phyloP scores from a whole-genome alignment of 805 yeast species.

The Tetrapisispora pingtungensis region DNA sequence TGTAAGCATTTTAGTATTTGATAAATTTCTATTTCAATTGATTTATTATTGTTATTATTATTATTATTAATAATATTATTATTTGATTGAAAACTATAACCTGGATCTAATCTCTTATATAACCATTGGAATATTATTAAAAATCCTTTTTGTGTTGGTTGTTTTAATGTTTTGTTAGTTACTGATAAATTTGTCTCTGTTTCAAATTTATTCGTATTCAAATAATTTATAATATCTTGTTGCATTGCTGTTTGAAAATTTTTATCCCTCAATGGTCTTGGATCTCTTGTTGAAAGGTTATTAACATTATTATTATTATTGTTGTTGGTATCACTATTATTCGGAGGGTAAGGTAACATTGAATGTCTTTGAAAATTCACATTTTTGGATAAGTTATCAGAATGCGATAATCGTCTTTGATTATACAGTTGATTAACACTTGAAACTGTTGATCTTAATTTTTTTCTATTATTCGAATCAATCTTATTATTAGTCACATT shows the following conservation, averaged over 20 bases:
- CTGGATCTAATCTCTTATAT: constrained; percentile 70
- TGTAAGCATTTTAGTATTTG: constrained; percentile 51
- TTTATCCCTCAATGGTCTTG: constrained; percentile 69
- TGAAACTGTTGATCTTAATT: constrained; percentile 15
- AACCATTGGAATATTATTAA: constrained; percentile 69
- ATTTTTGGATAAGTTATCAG: background rate
- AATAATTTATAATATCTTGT: constrained; percentile 56
- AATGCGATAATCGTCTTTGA: background rate
- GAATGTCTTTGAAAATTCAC: constrained; percentile 4
- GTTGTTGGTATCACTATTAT: constrained; percentile 3
- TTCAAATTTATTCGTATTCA: constrained; percentile 58
- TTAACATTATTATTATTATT: constrained; percentile 3
- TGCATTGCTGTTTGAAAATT: constrained; percentile 56
- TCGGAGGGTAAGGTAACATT: constrained; percentile 1
- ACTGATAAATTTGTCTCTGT: constrained; percentile 63
- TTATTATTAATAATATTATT: background rate
- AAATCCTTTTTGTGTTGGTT: constrained; percentile 85
- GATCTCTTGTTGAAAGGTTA: constrained; percentile 35
- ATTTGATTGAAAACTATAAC: constrained; percentile 40
- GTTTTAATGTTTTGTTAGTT: constrained; percentile 50
- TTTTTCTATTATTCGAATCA: constrained; percentile 8
- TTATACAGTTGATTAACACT: constrained; percentile 5
- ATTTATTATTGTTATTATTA: constrained; percentile 30
- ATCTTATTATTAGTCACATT: background rate
- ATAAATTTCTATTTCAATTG: constrained; percentile 69